A percentile compares a stretch with the other conserved stretches of the same genome.
These are phyloP conservation scores for Podospora tetraspora DNA, from an alignment of 495 filamentous ascomycete genomes.

Conservation along the genomic window DNA sequence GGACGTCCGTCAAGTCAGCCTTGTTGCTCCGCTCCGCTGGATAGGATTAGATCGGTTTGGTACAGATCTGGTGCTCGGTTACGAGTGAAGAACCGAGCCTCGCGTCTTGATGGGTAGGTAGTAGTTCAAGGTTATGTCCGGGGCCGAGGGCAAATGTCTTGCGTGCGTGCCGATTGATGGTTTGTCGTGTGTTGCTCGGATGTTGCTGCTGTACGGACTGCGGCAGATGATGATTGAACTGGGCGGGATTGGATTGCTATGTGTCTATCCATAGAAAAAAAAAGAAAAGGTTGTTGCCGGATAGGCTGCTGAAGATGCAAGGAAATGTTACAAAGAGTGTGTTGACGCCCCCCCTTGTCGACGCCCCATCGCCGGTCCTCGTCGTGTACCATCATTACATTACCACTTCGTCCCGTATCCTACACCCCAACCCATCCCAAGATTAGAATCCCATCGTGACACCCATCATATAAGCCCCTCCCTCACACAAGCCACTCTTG, in stretches of 20 bases:
- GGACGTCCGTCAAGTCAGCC: background rate
- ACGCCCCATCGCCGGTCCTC: background rate
- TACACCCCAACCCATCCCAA: background rate
- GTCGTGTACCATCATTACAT: background rate
- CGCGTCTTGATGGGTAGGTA: background rate
- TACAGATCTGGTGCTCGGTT: background rate
- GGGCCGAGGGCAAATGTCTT: background rate
- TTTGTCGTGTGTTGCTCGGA: background rate
- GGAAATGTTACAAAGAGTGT: background rate
- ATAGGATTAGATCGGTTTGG: background rate
- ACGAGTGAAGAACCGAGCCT: background rate
- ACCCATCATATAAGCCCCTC: background rate
- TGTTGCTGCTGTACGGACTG: background rate
- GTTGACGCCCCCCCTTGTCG: background rate
- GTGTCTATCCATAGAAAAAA: background rate
- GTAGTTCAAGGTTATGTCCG: background rate
- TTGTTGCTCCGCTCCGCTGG: background rate
- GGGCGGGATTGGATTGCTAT: background rate
- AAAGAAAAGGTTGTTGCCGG: background rate
- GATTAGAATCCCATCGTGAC: background rate
- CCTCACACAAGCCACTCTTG: conserved; percentile 14
- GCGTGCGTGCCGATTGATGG: background rate
- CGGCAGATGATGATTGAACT: background rate
- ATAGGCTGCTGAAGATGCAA: background rate
- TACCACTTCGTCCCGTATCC: background rate